phyloP scores from a whole-genome alignment of 2,329 filamentous ascomycete genomes.

The Sporothrix protearum region DNA sequence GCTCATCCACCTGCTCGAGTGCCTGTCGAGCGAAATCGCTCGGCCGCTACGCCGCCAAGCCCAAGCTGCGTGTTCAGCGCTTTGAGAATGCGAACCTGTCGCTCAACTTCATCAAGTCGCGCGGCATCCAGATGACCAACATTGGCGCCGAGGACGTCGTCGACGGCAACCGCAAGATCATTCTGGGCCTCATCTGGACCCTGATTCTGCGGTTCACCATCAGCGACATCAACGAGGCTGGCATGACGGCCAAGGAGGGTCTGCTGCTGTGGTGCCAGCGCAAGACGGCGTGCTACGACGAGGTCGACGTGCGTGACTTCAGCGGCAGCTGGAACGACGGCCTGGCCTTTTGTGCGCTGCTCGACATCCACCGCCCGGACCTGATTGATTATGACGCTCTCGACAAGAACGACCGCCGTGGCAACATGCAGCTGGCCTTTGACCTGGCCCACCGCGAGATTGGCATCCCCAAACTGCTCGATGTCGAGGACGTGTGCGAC shows the following conservation, averaged over 20 bases:
- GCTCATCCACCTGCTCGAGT: conserved; percentile 95
- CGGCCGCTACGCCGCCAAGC: conserved; percentile 92
- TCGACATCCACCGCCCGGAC: conserved; percentile 96
- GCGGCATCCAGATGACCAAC: conserved; percentile 95
- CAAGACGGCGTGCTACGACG: conserved; percentile 97
- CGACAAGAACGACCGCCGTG: conserved; percentile 89
- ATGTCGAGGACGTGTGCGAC: conserved; percentile 97
- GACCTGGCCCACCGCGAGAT: conserved; percentile 96
- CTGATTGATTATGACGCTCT: conserved; percentile 94
- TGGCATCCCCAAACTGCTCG: conserved; percentile 89
- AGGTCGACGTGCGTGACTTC: conserved; percentile 93
- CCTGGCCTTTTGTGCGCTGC: conserved; percentile 88
- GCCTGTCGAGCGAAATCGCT: conserved; percentile 93
- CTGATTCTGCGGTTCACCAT: conserved; percentile 97
- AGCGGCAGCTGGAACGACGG: conserved; percentile 96
- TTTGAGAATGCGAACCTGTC: conserved; percentile 98
- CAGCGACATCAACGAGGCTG: conserved; percentile 96
- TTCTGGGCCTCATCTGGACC: conserved; percentile 95
- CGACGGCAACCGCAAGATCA: conserved; percentile 96
- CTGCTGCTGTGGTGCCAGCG: conserved; percentile 94
- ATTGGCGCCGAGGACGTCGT: conserved; percentile 98
- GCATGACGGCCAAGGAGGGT: conserved; percentile 95
- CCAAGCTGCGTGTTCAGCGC: conserved; percentile 90
- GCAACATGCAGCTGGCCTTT: conserved; percentile 97
- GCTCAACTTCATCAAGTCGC: conserved; percentile 77